Base-by-base conservation (phyloP, 441 rosid species). In the Syzygium syzygioides region DNA sequence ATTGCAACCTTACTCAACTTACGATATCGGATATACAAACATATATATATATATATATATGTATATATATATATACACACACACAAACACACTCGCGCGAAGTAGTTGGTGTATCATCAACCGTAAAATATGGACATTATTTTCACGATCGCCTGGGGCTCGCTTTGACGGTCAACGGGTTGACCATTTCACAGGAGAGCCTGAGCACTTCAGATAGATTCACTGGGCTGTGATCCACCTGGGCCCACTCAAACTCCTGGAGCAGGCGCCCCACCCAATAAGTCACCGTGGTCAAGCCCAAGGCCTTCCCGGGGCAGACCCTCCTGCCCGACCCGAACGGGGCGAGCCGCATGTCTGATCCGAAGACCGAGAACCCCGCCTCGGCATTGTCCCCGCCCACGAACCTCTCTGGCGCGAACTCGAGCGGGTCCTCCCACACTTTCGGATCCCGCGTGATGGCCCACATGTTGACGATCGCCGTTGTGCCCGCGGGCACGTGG, bases 271-370 rank as follows among this genome's bases (percentile, higher is more conserved):
- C 90, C 62, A 87, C 87, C 87, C 86, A 86, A 48, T 50, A 66
- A 45, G 54, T 86, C 87, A 86, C 90, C 10, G 90, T 87, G 71
- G 89, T 84, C 45, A 89, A 12, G 15, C 90, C 90, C 28, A 89
- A 59, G 23, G 80, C 85, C 90, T 89, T 89, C 34, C 91, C 91
- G 5, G 91, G 91, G 88, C 91, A 90, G 9, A 85, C 89, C 88
- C 91, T 90, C 88, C 91, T 62, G 19, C 91, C 91, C 56, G 91
- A 85, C 83, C 91, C 91, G 83, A 90, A 90, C 20, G 91, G 91
- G 37, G 91, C 91, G 52, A 87, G 86, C 89, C 89, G 88, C n/a
- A 53, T 54, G 15, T 90, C 91, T 14, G 89, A 85, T 3, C 89
- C 91, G 7, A 76, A 76, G n/a, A 90, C 89, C 5, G 89, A 89